These are phyloP conservation scores for Berkeleyomyces rouxiae DNA, from an alignment of 2,329 filamentous ascomycete genomes.

Conservation along the genomic window DNA sequence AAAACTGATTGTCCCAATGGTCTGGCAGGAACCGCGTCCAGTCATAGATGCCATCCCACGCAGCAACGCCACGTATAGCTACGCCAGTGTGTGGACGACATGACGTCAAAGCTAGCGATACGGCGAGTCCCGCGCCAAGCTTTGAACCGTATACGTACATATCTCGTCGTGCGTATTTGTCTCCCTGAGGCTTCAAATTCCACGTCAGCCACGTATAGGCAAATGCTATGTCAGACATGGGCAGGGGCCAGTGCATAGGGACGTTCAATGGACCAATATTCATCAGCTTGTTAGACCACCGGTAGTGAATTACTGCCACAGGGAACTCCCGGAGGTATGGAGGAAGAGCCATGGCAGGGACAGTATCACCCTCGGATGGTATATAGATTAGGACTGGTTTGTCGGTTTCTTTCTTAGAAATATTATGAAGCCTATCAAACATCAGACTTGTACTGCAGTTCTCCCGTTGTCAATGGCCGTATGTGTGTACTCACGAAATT, in stretches of 20 bases:
- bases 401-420: slow-evolving; percentile 22
- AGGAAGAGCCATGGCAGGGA: slow-evolving; percentile 21
- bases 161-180: slow-evolving; percentile 23
- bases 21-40: slow-evolving; percentile 44
- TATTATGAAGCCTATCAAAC: slow-evolving; percentile 31
- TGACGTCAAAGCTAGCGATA: slow-evolving; percentile 41
- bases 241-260: slow-evolving; percentile 33
- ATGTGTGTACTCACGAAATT: slow-evolving; percentile 29
- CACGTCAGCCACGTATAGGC: slow-evolving; percentile 37
- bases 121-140: slow-evolving; percentile 40
- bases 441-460: not conserved
- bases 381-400: slow-evolving; percentile 38
- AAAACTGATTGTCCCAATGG: slow-evolving; percentile 27
- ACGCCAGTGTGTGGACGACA: slow-evolving; percentile 26
- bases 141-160: slow-evolving; percentile 23
- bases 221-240: slow-evolving; percentile 38
- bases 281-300: slow-evolving; percentile 28
- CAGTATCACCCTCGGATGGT: slow-evolving; percentile 28
- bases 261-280: slow-evolving; percentile 4
- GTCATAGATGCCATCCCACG: slow-evolving; percentile 46
- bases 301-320: slow-evolving; percentile 41
- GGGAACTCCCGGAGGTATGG: slow-evolving; percentile 27
- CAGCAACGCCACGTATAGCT: slow-evolving; percentile 35
- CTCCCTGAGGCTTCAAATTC: slow-evolving; percentile 25
- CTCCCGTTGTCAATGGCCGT: not conserved